Base-by-base conservation (phyloP, 345 rosid genomes). In the Durio zibethinus region DNA sequence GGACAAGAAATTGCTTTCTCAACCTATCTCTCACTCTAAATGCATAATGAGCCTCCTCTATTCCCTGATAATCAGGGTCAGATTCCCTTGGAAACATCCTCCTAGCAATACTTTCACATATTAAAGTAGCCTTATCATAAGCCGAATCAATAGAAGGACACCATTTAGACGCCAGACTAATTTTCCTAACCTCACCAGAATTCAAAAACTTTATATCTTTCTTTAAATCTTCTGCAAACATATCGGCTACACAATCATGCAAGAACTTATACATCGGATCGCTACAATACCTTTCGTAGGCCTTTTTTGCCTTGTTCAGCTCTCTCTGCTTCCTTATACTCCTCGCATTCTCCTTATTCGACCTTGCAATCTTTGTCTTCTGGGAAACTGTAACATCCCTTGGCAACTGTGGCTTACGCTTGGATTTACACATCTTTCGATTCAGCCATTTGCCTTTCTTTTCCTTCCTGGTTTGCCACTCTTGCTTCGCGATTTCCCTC, bases 1-100 rank as follows among this genome's bases (percentile, higher is more conserved):
- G 76, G 10, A 80, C 79, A 36, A 80, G 82, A 52, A 80, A 79
- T 45, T 80, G 35, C 72, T 80, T 80, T 63, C 79, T 76, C 57
- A 71, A 29, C 20, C 79, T 57, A 60, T 75, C 62, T 56, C 75
- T 15, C 6, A 68, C 56, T 40, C 83, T 76, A 40, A 76, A 81
- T 10, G 80, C 77, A 21, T 81, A 79, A 53, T 66, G 78, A 10
- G 56, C 69, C 27, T 79, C 82, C 31, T 65, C 74, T 15, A 66
- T n/a, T 9, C 74, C 74, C 50, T 64, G 68, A 31, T 74, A 79
- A 42, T 79, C 78, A 5, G 73, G 54, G 56, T 79, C 61, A 1
- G 38, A 35, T 9, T 79, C 68, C 31, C 23, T 66, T 0, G 74
- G 78, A 47, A 79, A 79, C 12, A 79, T 15, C 36, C 77, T 64